Evolutionary conservation across 306 rosid genomes (phyloP).

Genomic region (Sechiopsis laciniata): DNA sequence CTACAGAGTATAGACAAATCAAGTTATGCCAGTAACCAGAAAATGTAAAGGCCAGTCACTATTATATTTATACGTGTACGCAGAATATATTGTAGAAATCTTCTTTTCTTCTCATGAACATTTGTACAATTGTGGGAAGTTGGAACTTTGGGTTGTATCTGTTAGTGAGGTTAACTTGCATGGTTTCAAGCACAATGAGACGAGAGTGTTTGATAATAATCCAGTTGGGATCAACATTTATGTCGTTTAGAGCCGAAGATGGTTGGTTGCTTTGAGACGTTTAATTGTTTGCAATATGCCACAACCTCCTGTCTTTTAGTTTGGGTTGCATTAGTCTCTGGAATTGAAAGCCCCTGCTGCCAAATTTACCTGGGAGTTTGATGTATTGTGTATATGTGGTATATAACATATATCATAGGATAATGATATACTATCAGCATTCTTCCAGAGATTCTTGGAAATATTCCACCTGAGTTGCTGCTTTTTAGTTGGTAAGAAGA

Average conservation of each 20-base stretch:
- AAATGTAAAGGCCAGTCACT: slow-evolving; percentile 3
- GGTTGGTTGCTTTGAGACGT: slow-evolving; percentile 54
- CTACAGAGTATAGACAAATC: not conserved
- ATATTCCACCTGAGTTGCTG: slow-evolving; percentile 97
- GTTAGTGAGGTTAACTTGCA: slow-evolving; percentile 33
- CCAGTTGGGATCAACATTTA: slow-evolving; percentile 38
- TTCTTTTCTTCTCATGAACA: slow-evolving; percentile 30
- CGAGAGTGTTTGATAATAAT: slow-evolving; percentile 46
- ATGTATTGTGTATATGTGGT: slow-evolving; percentile 57
- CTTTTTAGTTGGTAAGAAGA: slow-evolving; percentile 95
- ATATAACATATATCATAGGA: slow-evolving; percentile 53
- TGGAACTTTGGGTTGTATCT: slow-evolving; percentile 30
- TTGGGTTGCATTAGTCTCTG: slow-evolving; percentile 49
- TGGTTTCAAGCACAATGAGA: slow-evolving; percentile 39
- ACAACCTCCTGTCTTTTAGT: slow-evolving; percentile 46
- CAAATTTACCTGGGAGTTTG: slow-evolving; percentile 70
- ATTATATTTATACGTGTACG: not conserved
- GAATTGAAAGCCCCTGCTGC: slow-evolving; percentile 69
- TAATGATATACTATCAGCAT: slow-evolving; percentile 73
- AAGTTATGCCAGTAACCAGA: not conserved
- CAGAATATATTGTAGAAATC: not conserved
- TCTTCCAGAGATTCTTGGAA: slow-evolving; percentile 92
- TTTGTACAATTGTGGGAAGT: slow-evolving; percentile 21
- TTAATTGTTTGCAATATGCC: slow-evolving; percentile 50
- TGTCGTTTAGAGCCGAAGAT: slow-evolving; percentile 51